Evolutionary conservation across 2,329 filamentous ascomycete species (phyloP).

Genomic region (Coleophoma cylindrospora): DNA sequence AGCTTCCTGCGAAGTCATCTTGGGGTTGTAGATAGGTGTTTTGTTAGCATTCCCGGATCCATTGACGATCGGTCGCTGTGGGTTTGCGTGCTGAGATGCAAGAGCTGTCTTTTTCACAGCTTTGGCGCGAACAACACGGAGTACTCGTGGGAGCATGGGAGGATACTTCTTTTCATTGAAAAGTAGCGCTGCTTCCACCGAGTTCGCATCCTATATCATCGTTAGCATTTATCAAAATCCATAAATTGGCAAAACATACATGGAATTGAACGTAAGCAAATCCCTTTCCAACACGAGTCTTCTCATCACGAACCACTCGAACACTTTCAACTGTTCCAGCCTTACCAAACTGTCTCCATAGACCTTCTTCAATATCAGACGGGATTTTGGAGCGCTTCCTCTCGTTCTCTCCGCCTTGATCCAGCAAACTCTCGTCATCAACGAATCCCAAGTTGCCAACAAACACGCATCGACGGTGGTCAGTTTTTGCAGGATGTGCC

Average conservation of each 20-base stretch:
- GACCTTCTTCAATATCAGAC: slow-evolving; percentile 85
- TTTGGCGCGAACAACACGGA: slow-evolving; percentile 77
- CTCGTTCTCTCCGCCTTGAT: slow-evolving; percentile 59
- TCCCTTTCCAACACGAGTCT: slow-evolving; percentile 91
- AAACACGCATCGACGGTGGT: slow-evolving; percentile 89
- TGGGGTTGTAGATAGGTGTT: slow-evolving; percentile 54
- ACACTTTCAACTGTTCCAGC: slow-evolving; percentile 87
- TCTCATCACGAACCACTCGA: slow-evolving; percentile 81
- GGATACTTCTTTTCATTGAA: slow-evolving; percentile 90
- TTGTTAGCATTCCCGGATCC: slow-evolving; percentile 31
- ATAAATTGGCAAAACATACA: slow-evolving; percentile 30
- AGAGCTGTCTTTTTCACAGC: slow-evolving; percentile 32
- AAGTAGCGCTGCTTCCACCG: slow-evolving; percentile 85
- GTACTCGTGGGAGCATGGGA: slow-evolving; percentile 81
- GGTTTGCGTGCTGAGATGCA: slow-evolving; percentile 8
- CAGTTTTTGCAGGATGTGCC: slow-evolving; percentile 76
- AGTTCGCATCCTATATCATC: slow-evolving; percentile 61
- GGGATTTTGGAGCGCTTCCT: slow-evolving; percentile 72
- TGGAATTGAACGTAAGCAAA: slow-evolving; percentile 97
- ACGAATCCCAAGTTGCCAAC: slow-evolving; percentile 96
- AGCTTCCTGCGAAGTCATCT: slow-evolving; percentile 63
- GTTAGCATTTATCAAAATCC: slow-evolving; percentile 11
- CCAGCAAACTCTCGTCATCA: slow-evolving; percentile 76
- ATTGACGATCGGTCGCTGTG: slow-evolving; percentile 8
- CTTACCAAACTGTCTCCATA: slow-evolving; percentile 77